Base-by-base conservation (phyloP, 345 rosid species). In the Heritiera fomes region DNA sequence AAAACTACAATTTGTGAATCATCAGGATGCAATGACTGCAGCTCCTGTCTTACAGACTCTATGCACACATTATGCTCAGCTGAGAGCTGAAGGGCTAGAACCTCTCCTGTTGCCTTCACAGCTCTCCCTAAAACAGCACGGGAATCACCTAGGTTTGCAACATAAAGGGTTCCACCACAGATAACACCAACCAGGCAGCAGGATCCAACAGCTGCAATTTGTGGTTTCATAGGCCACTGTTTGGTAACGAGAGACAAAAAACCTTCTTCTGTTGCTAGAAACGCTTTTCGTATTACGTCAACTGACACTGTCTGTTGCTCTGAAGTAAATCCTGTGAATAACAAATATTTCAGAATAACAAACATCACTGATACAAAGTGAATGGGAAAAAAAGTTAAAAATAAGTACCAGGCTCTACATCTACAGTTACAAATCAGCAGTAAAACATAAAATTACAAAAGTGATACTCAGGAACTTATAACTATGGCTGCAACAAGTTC, bases 241-340 rank as follows among this genome's bases (percentile, higher is more conserved):
- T 66, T 85, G 20, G 91, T 74, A 18, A 93, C 97, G 45, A 90
- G 80, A 53, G 95, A 90, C 28, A 87, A 66, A 82, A 93, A 93
- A 3, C 97, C 97, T 59, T 93, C 95, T 83, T 93, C 97, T 3
- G 97, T 93, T 17, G 97, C 95, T 86, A 89, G 93, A 81, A 80
- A 93, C 56, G 97, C 93, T 83, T 91, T 93, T 55, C 85, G 79
- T 30, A 93, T 91, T 30, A 93, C 97, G 20, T 93, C 95, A 41
- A 72, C 83, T 2, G 95, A 90, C 91, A 91, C 89, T 46, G 92
- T 83, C 73, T 90, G 92, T 80, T 90, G 90, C 89, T 91, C 95
- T 0, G 87, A 78, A 64, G 91, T 82, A 83, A 90, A 91, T 77
- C 97, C 97, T 92, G 83, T 55, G 76, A 20, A 75, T 30, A 79